phyloP scores from a whole-genome alignment of 2,329 filamentous ascomycete genomes.

The Plenodomus tracheiphilus region DNA sequence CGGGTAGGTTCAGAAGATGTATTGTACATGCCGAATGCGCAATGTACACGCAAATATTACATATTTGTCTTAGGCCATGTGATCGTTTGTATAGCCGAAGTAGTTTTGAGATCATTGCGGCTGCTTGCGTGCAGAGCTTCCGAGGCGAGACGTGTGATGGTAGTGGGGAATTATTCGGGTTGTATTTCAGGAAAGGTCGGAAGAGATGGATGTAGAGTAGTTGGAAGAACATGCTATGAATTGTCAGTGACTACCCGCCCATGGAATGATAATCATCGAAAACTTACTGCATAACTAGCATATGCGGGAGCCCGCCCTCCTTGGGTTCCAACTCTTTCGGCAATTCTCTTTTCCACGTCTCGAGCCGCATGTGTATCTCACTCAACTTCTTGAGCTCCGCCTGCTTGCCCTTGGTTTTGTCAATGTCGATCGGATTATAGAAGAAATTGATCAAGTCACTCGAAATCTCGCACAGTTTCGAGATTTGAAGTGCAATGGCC shows the following conservation, averaged over 20 bases:
- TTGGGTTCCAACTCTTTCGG: slow-evolving; percentile 86
- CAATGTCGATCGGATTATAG: slow-evolving; percentile 75
- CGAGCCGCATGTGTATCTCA: slow-evolving; percentile 85
- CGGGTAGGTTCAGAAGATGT: slow-evolving; percentile 87
- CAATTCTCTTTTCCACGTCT: slow-evolving; percentile 83
- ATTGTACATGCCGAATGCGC: slow-evolving; percentile 92
- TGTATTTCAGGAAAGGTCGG: slow-evolving; percentile 91
- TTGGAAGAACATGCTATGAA: slow-evolving; percentile 89
- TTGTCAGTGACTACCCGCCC: slow-evolving; percentile 21
- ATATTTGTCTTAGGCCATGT: slow-evolving; percentile 89
- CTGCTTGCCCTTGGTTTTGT: slow-evolving; percentile 70
- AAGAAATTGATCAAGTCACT: slow-evolving; percentile 87
- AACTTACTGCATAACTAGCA: slow-evolving; percentile 83
- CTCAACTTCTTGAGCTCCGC: slow-evolving; percentile 89
- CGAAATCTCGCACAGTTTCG: slow-evolving; percentile 87
- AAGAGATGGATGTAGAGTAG: slow-evolving; percentile 95
- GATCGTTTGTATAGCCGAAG: slow-evolving; percentile 91
- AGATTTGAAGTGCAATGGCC: slow-evolving; percentile 72
- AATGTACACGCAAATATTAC: slow-evolving; percentile 96
- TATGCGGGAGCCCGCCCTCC: slow-evolving; percentile 85
- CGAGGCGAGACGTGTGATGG: slow-evolving; percentile 87
- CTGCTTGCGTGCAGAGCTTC: slow-evolving; percentile 87
- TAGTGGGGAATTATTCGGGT: slow-evolving; percentile 76
- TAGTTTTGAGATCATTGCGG: slow-evolving; percentile 88
- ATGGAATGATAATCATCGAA: neutral